Conservation (phyloP, 1,284 basidiomycete species). For the Apiotrichum veenhuisii region DNA sequence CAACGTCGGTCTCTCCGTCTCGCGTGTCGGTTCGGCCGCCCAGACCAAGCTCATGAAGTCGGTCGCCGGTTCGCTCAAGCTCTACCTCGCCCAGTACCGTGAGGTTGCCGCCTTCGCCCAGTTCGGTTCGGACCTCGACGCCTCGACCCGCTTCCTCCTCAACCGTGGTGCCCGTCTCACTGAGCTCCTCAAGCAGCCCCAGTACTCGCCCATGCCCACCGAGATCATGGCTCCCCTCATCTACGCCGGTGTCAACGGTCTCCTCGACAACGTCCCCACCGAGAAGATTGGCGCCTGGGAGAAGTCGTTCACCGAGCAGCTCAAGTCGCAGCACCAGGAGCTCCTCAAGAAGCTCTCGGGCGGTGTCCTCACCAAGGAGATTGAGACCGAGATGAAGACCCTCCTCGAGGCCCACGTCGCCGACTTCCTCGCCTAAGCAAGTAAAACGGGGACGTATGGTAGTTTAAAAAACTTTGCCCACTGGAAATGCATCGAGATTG, state of each 20-base stretch:
- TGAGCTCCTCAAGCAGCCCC: slow-evolving; percentile 98
- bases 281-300: slow-evolving; percentile 96
- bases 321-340: slow-evolving; percentile 62
- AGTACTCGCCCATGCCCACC: slow-evolving; percentile 79
- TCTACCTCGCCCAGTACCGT: slow-evolving; percentile 99
- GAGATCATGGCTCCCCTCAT: slow-evolving; percentile 98
- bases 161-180: slow-evolving; percentile 97
- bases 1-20: slow-evolving; percentile 99
- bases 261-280: slow-evolving; percentile 87
- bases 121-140: slow-evolving; percentile 99
- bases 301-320: slow-evolving; percentile 60
- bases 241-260: slow-evolving; percentile 98
- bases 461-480: slow-evolving; percentile 4
- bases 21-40: slow-evolving; percentile 98
- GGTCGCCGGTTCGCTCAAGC: slow-evolving; percentile 98
- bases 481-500: slow-evolving; percentile 21
- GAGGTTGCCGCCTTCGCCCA: slow-evolving; percentile 95
- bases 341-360: slow-evolving; percentile 78
- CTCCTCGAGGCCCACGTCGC: slow-evolving; percentile 79
- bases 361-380: slow-evolving; percentile 79
- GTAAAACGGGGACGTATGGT: neutral
- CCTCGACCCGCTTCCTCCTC: slow-evolving; percentile 94
- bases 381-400: slow-evolving; percentile 91
- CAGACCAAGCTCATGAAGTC: slow-evolving; percentile 99
- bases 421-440: slow-evolving; percentile 59